A percentile compares a stretch with the other conserved stretches of the same genome.
These are phyloP conservation scores for Aschersonia sp. DNA, from an alignment of 2,329 filamentous ascomycete species.

Conservation along the genomic window DNA sequence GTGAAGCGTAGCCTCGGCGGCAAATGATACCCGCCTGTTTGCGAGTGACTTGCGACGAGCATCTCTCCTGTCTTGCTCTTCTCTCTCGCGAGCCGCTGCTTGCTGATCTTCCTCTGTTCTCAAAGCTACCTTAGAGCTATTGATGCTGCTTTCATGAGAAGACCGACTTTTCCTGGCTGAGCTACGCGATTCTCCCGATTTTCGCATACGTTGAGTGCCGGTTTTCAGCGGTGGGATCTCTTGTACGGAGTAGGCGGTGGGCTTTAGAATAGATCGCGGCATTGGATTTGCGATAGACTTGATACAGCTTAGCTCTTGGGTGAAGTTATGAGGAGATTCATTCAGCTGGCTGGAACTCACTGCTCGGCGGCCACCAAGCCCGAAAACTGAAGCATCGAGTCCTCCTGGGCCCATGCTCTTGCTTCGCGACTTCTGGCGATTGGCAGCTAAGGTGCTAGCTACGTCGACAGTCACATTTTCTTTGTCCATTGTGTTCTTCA, in stretches of 20 bases:
- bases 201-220: not conserved
- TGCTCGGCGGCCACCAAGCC: conserved; percentile 63
- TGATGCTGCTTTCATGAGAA: conserved; percentile 10
- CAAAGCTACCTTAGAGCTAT: conserved; percentile 44
- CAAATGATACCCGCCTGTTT: conserved; percentile 89
- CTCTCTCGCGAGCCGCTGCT: conserved; percentile 52
- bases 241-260: conserved; percentile 51
- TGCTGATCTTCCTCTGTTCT: conserved; percentile 58
- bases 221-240: conserved; percentile 52
- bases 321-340: not conserved
- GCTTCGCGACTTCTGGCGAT: conserved; percentile 63
- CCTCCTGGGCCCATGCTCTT: conserved; percentile 94
- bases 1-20: conserved; percentile 89
- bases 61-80: conserved; percentile 65
- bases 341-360: conserved; percentile 29
- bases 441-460: conserved; percentile 34
- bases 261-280: conserved; percentile 65
- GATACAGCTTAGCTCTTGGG: not conserved
- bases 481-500: conserved; percentile 45
- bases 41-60: conserved; percentile 85
- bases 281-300: conserved; percentile 41
- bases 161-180: conserved; percentile 5
- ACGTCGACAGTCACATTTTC: conserved; percentile 65
- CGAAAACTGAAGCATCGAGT: conserved; percentile 64
- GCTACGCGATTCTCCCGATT: conserved; percentile 1